Base-by-base conservation (phyloP, 306 rosid genomes). In the Ormosia semicastrata region DNA sequence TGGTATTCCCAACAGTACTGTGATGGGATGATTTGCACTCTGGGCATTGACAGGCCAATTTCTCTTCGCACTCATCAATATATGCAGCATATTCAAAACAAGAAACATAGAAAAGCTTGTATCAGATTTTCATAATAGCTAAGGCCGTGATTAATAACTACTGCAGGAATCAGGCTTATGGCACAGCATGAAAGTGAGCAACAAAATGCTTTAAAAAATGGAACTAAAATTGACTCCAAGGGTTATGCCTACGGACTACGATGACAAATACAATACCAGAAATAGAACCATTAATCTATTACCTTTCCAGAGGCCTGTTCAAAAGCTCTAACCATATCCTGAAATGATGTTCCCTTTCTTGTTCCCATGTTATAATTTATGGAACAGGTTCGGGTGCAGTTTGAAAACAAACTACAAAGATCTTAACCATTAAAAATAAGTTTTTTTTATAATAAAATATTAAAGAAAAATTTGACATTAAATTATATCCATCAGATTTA, bases 261-360 rank as follows among this genome's bases (percentile, higher is more conserved):
- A 29, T 18, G 40, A 70, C 60, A 53, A 18, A 56, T 36, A 36
- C 4, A 29, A 6, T 32, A 75, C 59, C 39, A 69, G 60, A 63
- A 6, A 69, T 46, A 75, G 15, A 69, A 79, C 68, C 6, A 49
- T 10, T 11, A 71, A 50, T 66, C 57, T 54, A 33, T 46, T 79
- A 95, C 99, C 98, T 90, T 93, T 85, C 91, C 96, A 41, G 97
- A 89, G 77, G 98, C 98, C 85, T 90, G 81, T 79, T 93, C 99
- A 89, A 95, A 95, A 80, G 99, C 94, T 11, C 78, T 67, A 54
- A 95, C 98, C 92, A 95, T 95, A 90, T 95, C 97, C 89, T 90
- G 80, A 66, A 95, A 97, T 4, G 99, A 93, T 59, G 97, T 93
- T 83, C 99, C 99, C 79, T 89, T 92, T 69, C 98, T 98, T 2